Evolutionary conservation across 2,329 filamentous ascomycete species (phyloP), one percentile per base, ranked within the genome.

Genomic region (Ceratocystiopsis brevicomis): DNA sequence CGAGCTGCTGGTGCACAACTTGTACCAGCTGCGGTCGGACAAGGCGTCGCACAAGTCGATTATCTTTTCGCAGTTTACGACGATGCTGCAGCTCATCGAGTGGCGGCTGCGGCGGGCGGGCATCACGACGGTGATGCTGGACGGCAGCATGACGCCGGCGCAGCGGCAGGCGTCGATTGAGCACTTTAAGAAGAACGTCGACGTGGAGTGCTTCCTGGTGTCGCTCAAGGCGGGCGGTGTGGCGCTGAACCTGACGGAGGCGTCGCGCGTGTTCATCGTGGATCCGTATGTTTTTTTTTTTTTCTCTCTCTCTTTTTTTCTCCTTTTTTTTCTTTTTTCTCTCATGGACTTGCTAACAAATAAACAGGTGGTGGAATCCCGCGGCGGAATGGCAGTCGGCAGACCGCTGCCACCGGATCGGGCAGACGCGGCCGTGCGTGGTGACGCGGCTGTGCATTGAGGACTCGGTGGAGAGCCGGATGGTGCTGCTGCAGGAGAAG

Each of bases 371-470:
- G 90, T 98, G 90, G 90, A 96, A 96, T 53, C 90, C 90, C n/a
- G 87, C 87, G n/a, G 88, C 88, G 0, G 90, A 98, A 63, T 98
- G 90, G 90, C 90, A 98, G 62, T 90, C 82, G 48, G 90, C 90
- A 3, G 90, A 98, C 58, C 74, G 83, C 50, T 86, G 81, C 56
- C 90, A 96, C 61, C 86, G 90, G 44, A 98, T 96, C 52, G 90
- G 90, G 32, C 90, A 98, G 64, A 83, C 78, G 39, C 81, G 90
- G 9, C 88, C 88, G 25, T 96, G 90, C 57, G 84, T 84, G 34
- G 93, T 98, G 53, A 96, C 87, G 1, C 78, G 90, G 25, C 73
- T 98, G 12, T 92, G 86, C 56, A 95, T 98, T 48, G 88, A 98
- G 58, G 90, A 98, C 57, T 93, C 84, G 1, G 88, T 98, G 25